A percentile compares a stretch with the other conserved stretches of the same genome.
These are phyloP conservation scores for Geranomyces michiganensis DNA, from an alignment of 192 early-diverging fungal species.

Conservation along the genomic window DNA sequence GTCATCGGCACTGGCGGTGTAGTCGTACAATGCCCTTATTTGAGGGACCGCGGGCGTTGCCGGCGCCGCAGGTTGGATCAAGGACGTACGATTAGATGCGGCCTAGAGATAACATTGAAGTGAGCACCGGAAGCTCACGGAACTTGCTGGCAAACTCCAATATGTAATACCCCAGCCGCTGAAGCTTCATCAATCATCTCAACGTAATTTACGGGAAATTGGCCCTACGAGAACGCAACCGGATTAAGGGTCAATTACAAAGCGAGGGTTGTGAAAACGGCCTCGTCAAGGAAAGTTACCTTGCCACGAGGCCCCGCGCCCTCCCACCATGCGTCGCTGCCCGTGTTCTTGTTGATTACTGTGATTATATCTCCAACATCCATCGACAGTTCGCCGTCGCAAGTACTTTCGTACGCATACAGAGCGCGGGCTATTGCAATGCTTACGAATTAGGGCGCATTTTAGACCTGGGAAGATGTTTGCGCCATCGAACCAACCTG, in stretches of 20 bases:
- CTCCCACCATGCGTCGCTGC: conserved; percentile 91
- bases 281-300: not conserved
- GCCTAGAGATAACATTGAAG: not conserved
- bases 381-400: conserved; percentile 87
- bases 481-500: no score
- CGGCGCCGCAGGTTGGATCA: not conserved
- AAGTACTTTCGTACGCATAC: conserved; percentile 86
- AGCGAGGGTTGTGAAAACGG: not conserved
- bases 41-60: not conserved
- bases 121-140: no score
- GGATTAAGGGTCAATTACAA: not conserved
- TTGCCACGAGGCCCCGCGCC: conserved; percentile 59
- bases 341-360: conserved; percentile 47
- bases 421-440: conserved; percentile 40
- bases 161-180: not conserved
- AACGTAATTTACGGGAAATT: conserved; percentile 98
- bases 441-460: no score
- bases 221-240: conserved; percentile 60
- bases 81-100: not conserved
- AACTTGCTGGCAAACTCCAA: not conserved
- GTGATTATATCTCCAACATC: conserved; percentile 53
- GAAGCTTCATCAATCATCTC: conserved; percentile 39
- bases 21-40: conserved; percentile 86
- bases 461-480: no score
- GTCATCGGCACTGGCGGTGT: conserved; percentile 73